Conservation (phyloP, 306 rosid species). For the Betula pendula region DNA sequence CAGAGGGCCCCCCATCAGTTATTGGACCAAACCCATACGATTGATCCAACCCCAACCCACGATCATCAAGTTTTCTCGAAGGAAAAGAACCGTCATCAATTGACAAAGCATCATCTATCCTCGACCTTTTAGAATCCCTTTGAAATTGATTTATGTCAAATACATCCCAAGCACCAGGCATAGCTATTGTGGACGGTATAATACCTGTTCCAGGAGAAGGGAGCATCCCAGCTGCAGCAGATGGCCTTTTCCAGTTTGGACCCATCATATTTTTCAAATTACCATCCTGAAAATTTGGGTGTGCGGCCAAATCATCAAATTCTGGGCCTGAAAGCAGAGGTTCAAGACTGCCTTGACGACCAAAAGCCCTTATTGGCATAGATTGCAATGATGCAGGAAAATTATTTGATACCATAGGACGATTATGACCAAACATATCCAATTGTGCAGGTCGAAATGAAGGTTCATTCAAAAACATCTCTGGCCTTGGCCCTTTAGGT, state of each 20-base stretch:
- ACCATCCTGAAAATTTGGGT: conserved; percentile 65
- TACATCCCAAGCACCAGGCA: conserved; percentile 74
- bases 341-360: conserved; percentile 72
- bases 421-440: conserved; percentile 66
- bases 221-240: conserved; percentile 73
- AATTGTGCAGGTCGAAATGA: conserved; percentile 60
- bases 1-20: conserved; percentile 46
- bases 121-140: conserved; percentile 76
- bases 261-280: conserved; percentile 64
- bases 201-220: conserved; percentile 65
- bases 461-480: conserved; percentile 56
- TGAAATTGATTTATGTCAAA: conserved; percentile 72
- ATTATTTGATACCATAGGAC: conserved; percentile 60
- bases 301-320: conserved; percentile 52
- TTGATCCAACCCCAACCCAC: conserved; percentile 55
- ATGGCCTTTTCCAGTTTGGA: conserved; percentile 80
- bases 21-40: conserved; percentile 50
- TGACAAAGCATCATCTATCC: conserved; percentile 62
- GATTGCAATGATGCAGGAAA: conserved; percentile 62
- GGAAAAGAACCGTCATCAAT: conserved; percentile 57
- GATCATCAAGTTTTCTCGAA: conserved; percentile 57
- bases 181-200: conserved; percentile 60
- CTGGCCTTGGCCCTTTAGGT: conserved; percentile 73
- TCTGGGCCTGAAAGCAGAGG: conserved; percentile 61
- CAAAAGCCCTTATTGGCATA: conserved; percentile 67